phyloP scores from a whole-genome alignment of 345 rosid species.

The Microcos paniculata region DNA sequence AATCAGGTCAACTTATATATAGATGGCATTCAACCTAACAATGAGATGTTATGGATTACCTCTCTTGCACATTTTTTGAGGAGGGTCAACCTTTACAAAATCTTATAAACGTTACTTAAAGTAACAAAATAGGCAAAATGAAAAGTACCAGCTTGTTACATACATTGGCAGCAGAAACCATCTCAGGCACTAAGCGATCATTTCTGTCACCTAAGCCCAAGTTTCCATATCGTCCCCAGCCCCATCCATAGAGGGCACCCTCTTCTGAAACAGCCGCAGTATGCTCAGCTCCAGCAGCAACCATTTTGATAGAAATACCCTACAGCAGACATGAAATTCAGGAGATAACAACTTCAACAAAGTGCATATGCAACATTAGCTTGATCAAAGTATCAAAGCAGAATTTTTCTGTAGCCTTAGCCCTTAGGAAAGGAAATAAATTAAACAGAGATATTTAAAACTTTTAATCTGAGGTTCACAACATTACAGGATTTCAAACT shows the following conservation, averaged over 20 bases:
- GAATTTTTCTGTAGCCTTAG: neutral
- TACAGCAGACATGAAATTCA: constrained; percentile 36
- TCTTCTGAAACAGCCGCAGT: constrained; percentile 90
- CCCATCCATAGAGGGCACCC: constrained; percentile 98
- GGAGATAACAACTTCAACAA: constrained; percentile 9
- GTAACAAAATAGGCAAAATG: neutral
- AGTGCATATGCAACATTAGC: neutral
- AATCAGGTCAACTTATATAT: neutral
- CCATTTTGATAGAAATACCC: constrained; percentile 80
- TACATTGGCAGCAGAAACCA: constrained; percentile 62
- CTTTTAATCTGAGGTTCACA: neutral
- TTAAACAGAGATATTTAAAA: neutral
- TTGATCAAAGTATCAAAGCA: neutral
- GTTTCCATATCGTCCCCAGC: constrained; percentile 98
- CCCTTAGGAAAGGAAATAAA: neutral
- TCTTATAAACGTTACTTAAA: neutral
- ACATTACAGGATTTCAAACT: neutral
- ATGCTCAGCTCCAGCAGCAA: constrained; percentile 98
- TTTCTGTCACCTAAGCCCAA: constrained; percentile 93
- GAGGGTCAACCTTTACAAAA: neutral
- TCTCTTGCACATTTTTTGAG: neutral
- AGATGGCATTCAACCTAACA: neutral
- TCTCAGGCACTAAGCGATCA: constrained; percentile 88
- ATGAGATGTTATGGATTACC: neutral
- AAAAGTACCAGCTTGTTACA: constrained; percentile 31